These are phyloP conservation scores for Hebeloma cylindrosporum DNA, from an alignment of 768 basidiomycete genomes.

Conservation along the genomic window DNA sequence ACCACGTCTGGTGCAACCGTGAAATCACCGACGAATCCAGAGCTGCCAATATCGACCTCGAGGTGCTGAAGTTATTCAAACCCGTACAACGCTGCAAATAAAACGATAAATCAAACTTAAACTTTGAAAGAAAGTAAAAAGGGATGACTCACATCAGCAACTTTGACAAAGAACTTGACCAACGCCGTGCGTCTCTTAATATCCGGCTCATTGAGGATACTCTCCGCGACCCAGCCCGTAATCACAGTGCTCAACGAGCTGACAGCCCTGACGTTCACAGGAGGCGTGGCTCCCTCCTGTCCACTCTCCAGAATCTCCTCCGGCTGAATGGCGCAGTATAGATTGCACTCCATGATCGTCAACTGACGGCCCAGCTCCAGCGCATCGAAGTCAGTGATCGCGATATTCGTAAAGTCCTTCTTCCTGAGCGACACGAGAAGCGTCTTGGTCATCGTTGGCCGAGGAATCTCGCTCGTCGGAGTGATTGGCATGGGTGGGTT, in stretches of 20 bases:
- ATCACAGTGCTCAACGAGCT: slow-evolving; percentile 88
- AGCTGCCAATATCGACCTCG: slow-evolving; percentile 90
- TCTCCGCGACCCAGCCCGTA: slow-evolving; percentile 95
- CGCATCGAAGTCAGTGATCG: slow-evolving; percentile 89
- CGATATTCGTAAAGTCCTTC: slow-evolving; percentile 60
- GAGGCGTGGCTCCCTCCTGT: slow-evolving; percentile 62
- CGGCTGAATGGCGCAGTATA: slow-evolving; percentile 84
- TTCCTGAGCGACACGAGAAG: slow-evolving; percentile 67
- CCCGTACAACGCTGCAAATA: slow-evolving; percentile 73
- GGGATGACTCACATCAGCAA: slow-evolving; percentile 71
- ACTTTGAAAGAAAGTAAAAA: slow-evolving; percentile 6
- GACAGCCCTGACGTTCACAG: slow-evolving; percentile 78
- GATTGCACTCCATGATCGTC: slow-evolving; percentile 87
- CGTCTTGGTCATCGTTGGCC: slow-evolving; percentile 82
- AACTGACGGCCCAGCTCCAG: slow-evolving; percentile 92
- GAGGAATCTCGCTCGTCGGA: slow-evolving; percentile 69
- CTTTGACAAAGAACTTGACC: slow-evolving; percentile 92
- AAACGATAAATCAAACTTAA: slow-evolving; percentile 8
- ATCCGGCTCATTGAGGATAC: slow-evolving; percentile 88
- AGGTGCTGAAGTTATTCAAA: slow-evolving; percentile 88
- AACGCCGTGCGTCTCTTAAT: slow-evolving; percentile 76
- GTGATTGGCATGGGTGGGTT: slow-evolving; percentile 51
- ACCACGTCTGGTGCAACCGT: slow-evolving; percentile 91
- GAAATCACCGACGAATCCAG: slow-evolving; percentile 95
- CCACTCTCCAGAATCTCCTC: slow-evolving; percentile 88